Base-by-base conservation (phyloP, 306 rosid genomes). In the Gastrolobium villosum region DNA sequence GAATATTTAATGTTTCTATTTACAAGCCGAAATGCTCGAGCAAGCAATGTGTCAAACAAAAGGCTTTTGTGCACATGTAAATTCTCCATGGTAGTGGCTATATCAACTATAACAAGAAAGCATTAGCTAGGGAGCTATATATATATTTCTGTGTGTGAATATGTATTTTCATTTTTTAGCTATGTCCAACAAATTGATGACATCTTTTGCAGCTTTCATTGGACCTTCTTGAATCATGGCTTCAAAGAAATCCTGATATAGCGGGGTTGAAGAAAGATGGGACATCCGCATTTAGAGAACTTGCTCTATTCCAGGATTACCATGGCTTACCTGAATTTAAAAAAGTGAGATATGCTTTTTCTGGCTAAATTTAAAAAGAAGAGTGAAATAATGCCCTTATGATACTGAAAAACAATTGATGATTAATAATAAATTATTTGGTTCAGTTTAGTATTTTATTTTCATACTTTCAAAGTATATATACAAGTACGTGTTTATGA, bases 301-400 rank as follows among this genome's bases (percentile, higher is more conserved):
- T 94, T 2, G 97, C 97, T 10, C 90, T 94, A 50, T 94, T 92
- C 79, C 99, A 94, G 77, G 97, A 94, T 84, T 94, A 94, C 35
- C 93, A 86, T 14, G 99, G 99, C 35, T 81, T 90, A 30, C 90
- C 99, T 2, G 76, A 86, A 74, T 89, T 94, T 45, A 94, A 94
- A 84, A 82, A 88, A 6, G 99, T 90, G 83, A 53, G 81, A 10
- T 26, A 40, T 56, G 7, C 43, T 75, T 48, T 35, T 14, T 20
- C 20, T 4, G 55, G 4, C 26, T 35, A 14, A 20, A n/a, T 3
- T 4, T 3, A 2, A 37, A 30, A 39, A 7, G 10, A 13, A 3
- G 5, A 4, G 14, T n/a, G 6, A 37, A 26, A 7, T 40, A 20
- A 20, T 20, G 26, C 1, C 26, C 26, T 20, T 20, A 20, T 20